Evolutionary conservation across 2,329 filamentous ascomycete genomes (phyloP), one percentile per base, ranked within the genome.

Genomic region (Colletotrichum tofieldiae): DNA sequence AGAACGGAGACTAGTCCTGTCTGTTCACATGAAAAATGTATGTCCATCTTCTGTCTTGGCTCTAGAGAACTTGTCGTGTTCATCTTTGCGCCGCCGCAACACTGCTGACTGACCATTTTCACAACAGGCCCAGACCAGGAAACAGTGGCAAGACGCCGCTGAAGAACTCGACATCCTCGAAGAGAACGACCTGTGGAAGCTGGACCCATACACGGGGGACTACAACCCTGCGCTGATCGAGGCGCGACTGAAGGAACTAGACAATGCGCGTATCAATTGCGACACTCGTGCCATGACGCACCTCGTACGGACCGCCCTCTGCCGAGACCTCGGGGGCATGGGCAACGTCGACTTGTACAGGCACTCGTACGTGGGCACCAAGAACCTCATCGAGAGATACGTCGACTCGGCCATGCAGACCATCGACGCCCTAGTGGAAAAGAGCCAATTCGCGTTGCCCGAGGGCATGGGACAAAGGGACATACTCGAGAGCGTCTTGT

Each of bases 351-450:
- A 91, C 64, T 86, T 98, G 2, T 98, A 98, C 83, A 92, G 92
- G 67, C 93, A 96, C 79, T 93, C 93, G 0, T 92, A 96, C 78
- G 89, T 94, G 18, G 96, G 95, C 6, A 98, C 95, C 11, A 98
- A 98, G 83, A 87, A 89, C 71, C 83, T 98, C 74, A 96, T 98
- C 73, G 95, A 98, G 82, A 87, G 90, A 43, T 98, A 98, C 77
- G 95, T 97, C 73, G 90, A 93, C 61, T 94, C 94, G 1, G 92
- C 94, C 1, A 84, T 95, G 39, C 87, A 91, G 69, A 94, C 94
- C 0, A 92, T 98, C 72, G 86, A 91, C 8, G 87, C 91, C 0
- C 82, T 98, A 67, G 88, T 96, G 45, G 90, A 93, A 26, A 81
- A 90, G 82, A 82, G 90, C 81, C 77, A 85, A 7, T 78, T 84